Percentiles rank a stretch among this genome's conserved stretches.
Conservation (phyloP, 257 asterid species). For the Solanum appendiculatum region DNA sequence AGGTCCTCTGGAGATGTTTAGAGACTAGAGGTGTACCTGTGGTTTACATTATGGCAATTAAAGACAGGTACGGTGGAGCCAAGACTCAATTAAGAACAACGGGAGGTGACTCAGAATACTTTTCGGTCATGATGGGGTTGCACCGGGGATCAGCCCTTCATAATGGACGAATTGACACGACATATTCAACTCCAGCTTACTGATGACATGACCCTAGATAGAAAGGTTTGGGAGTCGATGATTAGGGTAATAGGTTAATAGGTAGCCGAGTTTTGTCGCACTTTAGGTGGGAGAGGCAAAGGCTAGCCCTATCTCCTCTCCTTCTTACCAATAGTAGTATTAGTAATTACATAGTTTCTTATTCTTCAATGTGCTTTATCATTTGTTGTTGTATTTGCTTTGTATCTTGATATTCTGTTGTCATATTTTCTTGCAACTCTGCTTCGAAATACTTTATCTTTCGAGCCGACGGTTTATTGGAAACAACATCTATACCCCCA, state of each 20-base stretch:
- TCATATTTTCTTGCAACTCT: background rate
- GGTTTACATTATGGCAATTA: background rate
- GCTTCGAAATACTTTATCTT: background rate
- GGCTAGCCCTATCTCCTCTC: background rate
- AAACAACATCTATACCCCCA: background rate
- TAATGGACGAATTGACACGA: background rate
- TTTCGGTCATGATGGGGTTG: background rate
- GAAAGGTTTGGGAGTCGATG: background rate
- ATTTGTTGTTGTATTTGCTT: background rate
- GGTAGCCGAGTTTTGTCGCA: background rate
- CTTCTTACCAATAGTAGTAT: background rate
- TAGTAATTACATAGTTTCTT: background rate
- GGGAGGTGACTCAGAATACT: background rate
- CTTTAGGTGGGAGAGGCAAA: background rate
- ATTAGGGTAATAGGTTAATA: background rate
- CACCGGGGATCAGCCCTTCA: background rate
- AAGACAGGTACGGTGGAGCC: background rate
- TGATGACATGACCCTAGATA: background rate
- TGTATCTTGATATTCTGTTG: background rate
- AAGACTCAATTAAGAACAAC: background rate
- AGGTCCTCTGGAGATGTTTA: background rate
- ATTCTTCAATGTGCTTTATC: background rate
- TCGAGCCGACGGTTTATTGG: background rate
- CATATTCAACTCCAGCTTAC: background rate
- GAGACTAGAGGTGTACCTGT: background rate